Percentiles rank a stretch among this genome's conserved stretches.
Conservation (phyloP, 2,329 filamentous ascomycete species). For the Arthrinium puccinioides region DNA sequence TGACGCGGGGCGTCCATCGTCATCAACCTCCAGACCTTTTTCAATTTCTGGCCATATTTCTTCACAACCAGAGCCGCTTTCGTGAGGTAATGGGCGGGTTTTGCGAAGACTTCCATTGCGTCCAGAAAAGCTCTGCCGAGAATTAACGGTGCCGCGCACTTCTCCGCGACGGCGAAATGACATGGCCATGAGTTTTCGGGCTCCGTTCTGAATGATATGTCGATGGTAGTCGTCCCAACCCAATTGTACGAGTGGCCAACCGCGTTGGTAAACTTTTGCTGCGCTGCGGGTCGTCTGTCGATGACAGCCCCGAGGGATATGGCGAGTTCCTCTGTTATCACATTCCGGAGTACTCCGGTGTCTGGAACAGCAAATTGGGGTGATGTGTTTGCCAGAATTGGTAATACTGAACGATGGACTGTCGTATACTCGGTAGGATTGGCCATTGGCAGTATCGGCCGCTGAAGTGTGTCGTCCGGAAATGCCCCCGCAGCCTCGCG, state of each 20-base stretch:
- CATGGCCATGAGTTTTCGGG: neutral
- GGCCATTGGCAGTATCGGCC: too few species aligned
- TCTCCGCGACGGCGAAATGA: neutral
- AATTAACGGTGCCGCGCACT: neutral
- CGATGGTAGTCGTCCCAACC: neutral
- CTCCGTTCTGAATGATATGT: neutral
- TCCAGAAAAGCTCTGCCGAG: neutral
- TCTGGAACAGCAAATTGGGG: too few species aligned
- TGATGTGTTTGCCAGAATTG: too few species aligned
- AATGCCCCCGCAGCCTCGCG: constrained; percentile 93
- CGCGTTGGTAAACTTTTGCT: neutral
- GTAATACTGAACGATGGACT: too few species aligned
- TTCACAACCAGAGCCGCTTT: neutral
- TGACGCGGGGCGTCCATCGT: neutral
- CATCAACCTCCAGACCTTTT: neutral
- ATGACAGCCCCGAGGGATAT: too few species aligned
- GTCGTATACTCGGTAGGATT: too few species aligned
- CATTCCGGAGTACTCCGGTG: too few species aligned
- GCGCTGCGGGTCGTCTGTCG: neutral
- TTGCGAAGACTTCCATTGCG: neutral
- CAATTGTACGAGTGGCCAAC: neutral
- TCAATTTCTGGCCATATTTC: neutral
- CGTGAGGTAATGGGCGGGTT: neutral
- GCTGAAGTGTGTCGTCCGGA: too few species aligned
- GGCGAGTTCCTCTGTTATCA: too few species aligned